Conservation (phyloP, 2,329 filamentous ascomycete species). For the Penicillium brevicompactum region DNA sequence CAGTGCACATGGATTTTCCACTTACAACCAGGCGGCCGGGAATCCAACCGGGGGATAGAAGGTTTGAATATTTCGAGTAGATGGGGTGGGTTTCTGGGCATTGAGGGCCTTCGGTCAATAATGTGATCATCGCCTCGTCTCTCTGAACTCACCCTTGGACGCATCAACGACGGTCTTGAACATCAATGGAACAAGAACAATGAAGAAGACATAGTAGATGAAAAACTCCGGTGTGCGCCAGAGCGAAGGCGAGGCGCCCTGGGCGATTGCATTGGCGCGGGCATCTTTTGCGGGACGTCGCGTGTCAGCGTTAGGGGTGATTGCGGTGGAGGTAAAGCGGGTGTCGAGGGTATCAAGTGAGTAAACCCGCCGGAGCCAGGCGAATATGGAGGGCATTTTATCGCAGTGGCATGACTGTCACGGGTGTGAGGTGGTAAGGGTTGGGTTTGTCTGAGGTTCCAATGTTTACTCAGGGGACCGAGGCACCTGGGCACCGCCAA, state of each 20-base stretch:
- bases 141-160: conserved; percentile 68
- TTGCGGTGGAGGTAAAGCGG: conserved; percentile 71
- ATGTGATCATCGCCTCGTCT: neutral
- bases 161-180: conserved; percentile 86
- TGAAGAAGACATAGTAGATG: conserved; percentile 73
- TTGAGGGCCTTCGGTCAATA: conserved; percentile 15
- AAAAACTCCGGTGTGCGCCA: conserved; percentile 89
- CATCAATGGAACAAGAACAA: conserved; percentile 75
- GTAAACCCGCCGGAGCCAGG: conserved; percentile 58
- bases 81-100: conserved; percentile 73
- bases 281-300: conserved; percentile 43
- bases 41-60: conserved; percentile 84
- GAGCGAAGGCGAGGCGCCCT: conserved; percentile 63
- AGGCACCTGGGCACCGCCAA: conserved; percentile 4
- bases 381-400: conserved; percentile 49
- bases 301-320: conserved; percentile 64
- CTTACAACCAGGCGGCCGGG: conserved; percentile 83
- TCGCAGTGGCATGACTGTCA: conserved; percentile 32
- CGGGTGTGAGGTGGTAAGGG: conserved; percentile 12
- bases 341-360: conserved; percentile 70
- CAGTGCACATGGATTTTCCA: conserved; percentile 12
- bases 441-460: conserved; percentile 6
- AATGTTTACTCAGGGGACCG: conserved; percentile 25
- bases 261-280: conserved; percentile 43
- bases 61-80: conserved; percentile 71